phyloP scores from a whole-genome alignment of 139 green algal species.

The Auxenochlorella protothecoides region DNA sequence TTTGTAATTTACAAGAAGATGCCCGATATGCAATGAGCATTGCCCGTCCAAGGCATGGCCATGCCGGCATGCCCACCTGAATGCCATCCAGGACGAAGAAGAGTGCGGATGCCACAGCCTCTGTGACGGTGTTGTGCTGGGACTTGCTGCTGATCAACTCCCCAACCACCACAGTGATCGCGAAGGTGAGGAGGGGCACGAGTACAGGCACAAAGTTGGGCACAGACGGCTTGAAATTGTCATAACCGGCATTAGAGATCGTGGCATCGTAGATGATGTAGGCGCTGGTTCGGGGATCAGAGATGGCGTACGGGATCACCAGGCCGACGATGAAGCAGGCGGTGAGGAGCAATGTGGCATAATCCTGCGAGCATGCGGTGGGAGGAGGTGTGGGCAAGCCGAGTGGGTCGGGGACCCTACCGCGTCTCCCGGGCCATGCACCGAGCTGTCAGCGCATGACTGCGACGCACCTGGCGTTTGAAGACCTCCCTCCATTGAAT shows the following conservation, averaged over 20 bases:
- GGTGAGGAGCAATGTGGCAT: not conserved
- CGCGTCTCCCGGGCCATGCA: not conserved
- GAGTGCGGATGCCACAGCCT: slow-evolving; percentile 1
- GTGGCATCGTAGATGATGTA: slow-evolving; percentile 1
- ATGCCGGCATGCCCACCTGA: not conserved
- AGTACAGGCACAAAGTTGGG: slow-evolving; percentile 9
- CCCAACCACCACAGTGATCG: slow-evolving; percentile 7
- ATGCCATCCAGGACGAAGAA: slow-evolving; percentile 6
- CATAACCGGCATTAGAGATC: not conserved
- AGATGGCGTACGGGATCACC: not conserved
- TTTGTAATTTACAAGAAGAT: no score
- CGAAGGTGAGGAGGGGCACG: slow-evolving; percentile 1
- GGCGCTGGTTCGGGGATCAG: not conserved
- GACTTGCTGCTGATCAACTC: slow-evolving; percentile 2
- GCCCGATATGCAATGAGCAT: no score
- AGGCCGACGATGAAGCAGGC: not conserved
- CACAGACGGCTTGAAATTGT: slow-evolving; percentile 2
- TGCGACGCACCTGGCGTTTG: not conserved
- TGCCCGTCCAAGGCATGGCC: not conserved
- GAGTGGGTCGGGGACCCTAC: not conserved
- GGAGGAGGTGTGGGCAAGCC: not conserved
- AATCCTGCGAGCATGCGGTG: not conserved
- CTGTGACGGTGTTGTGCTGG: slow-evolving; percentile 8
- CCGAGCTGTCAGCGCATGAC: not conserved
- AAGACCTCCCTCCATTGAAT: not conserved